phyloP scores from a whole-genome alignment of 2,329 filamentous ascomycete genomes.

The Hypoxylon sp. region DNA sequence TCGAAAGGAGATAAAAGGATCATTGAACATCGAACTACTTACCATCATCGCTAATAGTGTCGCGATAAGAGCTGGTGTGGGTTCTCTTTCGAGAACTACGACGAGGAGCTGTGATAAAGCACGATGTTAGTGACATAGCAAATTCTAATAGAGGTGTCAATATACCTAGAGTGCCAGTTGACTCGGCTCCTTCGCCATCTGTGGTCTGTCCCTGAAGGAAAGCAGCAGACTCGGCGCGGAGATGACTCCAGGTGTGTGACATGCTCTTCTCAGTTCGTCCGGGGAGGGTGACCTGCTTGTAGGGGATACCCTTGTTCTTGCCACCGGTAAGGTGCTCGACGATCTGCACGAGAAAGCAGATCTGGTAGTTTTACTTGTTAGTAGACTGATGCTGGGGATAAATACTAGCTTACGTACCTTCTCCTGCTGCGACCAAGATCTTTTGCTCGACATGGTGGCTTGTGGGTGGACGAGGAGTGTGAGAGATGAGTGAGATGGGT shows the following conservation, averaged over 20 bases:
- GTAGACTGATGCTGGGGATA: not conserved
- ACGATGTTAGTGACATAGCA: slow-evolving; percentile 4
- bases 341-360: slow-evolving; percentile 33
- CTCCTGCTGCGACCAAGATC: slow-evolving; percentile 33
- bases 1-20: not conserved
- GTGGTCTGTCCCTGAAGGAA: not conserved
- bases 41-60: slow-evolving; percentile 27
- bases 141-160: not conserved
- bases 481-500: not conserved
- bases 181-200: not conserved
- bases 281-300: slow-evolving; percentile 27
- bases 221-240: slow-evolving; percentile 17
- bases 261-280: slow-evolving; percentile 35
- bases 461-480: not conserved
- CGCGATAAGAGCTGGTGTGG: slow-evolving; percentile 2
- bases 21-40: not conserved
- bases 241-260: slow-evolving; percentile 4
- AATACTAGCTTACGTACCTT: slow-evolving; percentile 29
- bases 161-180: slow-evolving; percentile 8
- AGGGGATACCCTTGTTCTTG: slow-evolving; percentile 12
- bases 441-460: slow-evolving; percentile 30
- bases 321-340: slow-evolving; percentile 20
- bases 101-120: not conserved
- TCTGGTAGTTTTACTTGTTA: slow-evolving; percentile 23
- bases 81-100: slow-evolving; percentile 9